phyloP scores from a whole-genome alignment of 352 stramenopile genomes.

The Pythium dissotocum region DNA sequence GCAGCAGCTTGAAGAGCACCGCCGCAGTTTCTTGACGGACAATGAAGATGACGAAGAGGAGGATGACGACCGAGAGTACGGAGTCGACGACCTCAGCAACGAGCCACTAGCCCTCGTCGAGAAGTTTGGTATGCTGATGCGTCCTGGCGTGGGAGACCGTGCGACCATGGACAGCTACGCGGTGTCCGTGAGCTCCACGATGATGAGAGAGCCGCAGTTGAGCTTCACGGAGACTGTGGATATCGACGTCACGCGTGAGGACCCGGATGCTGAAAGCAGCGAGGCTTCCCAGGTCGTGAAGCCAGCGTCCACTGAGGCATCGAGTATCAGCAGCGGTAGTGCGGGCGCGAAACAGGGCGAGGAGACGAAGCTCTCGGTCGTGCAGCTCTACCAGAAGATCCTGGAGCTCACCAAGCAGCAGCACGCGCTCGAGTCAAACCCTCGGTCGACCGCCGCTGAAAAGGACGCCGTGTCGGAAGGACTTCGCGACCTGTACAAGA shows the following conservation, averaged over 20 bases:
- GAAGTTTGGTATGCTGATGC: slow-evolving; percentile 23
- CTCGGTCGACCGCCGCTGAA: slow-evolving; percentile 35
- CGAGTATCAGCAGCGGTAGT: background rate
- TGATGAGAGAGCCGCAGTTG: slow-evolving; percentile 23
- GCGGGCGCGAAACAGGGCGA: background rate
- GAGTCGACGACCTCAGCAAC: slow-evolving; percentile 30
- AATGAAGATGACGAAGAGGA: slow-evolving; percentile 36
- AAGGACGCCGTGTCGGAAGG: slow-evolving; percentile 45
- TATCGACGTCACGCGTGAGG: slow-evolving; percentile 12
- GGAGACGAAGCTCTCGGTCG: slow-evolving; percentile 41
- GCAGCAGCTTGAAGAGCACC: slow-evolving; percentile 21
- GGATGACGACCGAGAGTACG: slow-evolving; percentile 31
- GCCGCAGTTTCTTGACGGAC: slow-evolving; percentile 25
- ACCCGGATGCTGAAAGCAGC: slow-evolving; percentile 2
- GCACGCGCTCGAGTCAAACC: slow-evolving; percentile 47
- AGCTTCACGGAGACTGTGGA: slow-evolving; percentile 35
- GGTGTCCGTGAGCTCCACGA: slow-evolving; percentile 37
- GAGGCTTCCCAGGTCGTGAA: background rate
- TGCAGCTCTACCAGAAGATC: slow-evolving; percentile 66
- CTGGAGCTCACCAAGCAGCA: slow-evolving; percentile 62
- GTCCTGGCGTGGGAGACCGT: slow-evolving; percentile 7
- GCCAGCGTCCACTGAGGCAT: background rate
- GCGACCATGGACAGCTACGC: slow-evolving; percentile 41
- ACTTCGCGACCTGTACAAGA: slow-evolving; percentile 50
- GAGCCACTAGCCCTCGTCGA: slow-evolving; percentile 14